phyloP scores from a whole-genome alignment of 495 filamentous ascomycete species.

The Echria macrotheca region DNA sequence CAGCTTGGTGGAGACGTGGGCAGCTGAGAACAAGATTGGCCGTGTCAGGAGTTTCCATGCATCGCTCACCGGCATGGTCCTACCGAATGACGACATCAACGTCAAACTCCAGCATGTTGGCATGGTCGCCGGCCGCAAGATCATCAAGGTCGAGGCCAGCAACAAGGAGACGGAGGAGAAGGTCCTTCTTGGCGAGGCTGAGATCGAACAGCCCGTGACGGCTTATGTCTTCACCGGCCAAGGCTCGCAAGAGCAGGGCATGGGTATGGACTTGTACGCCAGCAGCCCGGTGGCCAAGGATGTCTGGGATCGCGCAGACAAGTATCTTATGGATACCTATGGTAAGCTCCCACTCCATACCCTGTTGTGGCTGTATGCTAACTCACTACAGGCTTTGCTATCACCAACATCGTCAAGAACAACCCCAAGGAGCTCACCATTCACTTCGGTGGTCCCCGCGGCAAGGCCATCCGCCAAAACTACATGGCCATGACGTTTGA shows the following conservation, averaged over 20 bases:
- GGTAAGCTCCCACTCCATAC: conserved; percentile 50
- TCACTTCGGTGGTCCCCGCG: conserved; percentile 93
- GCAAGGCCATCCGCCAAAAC: conserved; percentile 95
- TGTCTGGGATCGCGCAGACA: conserved; percentile 97
- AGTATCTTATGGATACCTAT: conserved; percentile 98
- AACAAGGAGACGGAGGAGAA: conserved; percentile 95
- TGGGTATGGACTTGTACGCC: conserved; percentile 98
- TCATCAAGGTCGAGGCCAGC: conserved; percentile 94
- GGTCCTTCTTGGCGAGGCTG: conserved; percentile 88
- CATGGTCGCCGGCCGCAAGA: conserved; percentile 97
- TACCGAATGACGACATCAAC: conserved; percentile 90
- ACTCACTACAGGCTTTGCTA: conserved; percentile 70
- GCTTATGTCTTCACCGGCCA: conserved; percentile 98
- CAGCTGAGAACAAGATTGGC: conserved; percentile 95
- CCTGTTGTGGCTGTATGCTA: conserved; percentile 24
- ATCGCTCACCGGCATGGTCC: conserved; percentile 92
- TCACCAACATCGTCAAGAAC: conserved; percentile 98
- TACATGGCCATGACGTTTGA: conserved; percentile 99
- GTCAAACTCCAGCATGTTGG: conserved; percentile 93
- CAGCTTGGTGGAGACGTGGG: conserved; percentile 97
- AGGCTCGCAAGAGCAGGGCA: conserved; percentile 96
- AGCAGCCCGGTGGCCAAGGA: conserved; percentile 90
- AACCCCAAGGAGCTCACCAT: conserved; percentile 99
- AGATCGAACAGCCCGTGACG: conserved; percentile 97
- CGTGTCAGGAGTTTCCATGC: conserved; percentile 96